Percentiles rank a stretch among this genome's conserved stretches.
Conservation (phyloP, 495 filamentous ascomycete genomes). For the Penicillium ochrochloron region DNA sequence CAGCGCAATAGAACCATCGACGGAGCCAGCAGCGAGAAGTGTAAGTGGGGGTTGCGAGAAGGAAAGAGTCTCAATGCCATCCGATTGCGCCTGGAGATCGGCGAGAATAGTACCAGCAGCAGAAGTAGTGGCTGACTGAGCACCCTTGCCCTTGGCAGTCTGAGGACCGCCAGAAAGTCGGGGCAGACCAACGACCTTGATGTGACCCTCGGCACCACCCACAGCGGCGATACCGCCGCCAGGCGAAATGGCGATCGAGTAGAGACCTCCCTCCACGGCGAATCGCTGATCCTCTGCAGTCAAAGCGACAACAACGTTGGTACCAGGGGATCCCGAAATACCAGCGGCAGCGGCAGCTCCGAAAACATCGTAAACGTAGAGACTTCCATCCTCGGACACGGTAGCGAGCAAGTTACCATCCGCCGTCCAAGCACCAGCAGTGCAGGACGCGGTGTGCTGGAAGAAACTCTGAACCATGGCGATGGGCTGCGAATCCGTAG, state of each 20-base stretch:
- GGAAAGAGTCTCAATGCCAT: slow-evolving; percentile 82
- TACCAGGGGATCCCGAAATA: slow-evolving; percentile 67
- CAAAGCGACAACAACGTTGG: slow-evolving; percentile 77
- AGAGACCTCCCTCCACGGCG: slow-evolving; percentile 87
- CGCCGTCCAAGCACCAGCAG: slow-evolving; percentile 87
- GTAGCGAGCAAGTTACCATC: slow-evolving; percentile 90
- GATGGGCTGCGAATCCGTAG: slow-evolving; percentile 63
- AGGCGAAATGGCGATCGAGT: slow-evolving; percentile 81
- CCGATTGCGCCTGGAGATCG: slow-evolving; percentile 68
- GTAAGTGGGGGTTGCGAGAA: slow-evolving; percentile 78
- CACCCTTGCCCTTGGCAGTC: slow-evolving; percentile 42
- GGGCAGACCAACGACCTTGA: slow-evolving; percentile 84
- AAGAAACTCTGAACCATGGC: slow-evolving; percentile 89
- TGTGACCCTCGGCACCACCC: slow-evolving; percentile 83
- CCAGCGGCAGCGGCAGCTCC: slow-evolving; percentile 79
- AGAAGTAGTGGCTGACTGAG: slow-evolving; percentile 50
- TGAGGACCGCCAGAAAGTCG: slow-evolving; percentile 55
- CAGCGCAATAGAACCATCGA: slow-evolving; percentile 87
- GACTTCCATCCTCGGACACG: slow-evolving; percentile 83
- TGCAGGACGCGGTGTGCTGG: slow-evolving; percentile 83
- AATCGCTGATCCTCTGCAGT: slow-evolving; percentile 86
- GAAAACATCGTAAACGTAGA: slow-evolving; percentile 94
- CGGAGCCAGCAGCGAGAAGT: slow-evolving; percentile 84
- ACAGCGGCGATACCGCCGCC: slow-evolving; percentile 77
- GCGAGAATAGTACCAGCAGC: slow-evolving; percentile 83